Conservation (phyloP, 768 basidiomycete species). For the Pisolithus tinctorius region DNA sequence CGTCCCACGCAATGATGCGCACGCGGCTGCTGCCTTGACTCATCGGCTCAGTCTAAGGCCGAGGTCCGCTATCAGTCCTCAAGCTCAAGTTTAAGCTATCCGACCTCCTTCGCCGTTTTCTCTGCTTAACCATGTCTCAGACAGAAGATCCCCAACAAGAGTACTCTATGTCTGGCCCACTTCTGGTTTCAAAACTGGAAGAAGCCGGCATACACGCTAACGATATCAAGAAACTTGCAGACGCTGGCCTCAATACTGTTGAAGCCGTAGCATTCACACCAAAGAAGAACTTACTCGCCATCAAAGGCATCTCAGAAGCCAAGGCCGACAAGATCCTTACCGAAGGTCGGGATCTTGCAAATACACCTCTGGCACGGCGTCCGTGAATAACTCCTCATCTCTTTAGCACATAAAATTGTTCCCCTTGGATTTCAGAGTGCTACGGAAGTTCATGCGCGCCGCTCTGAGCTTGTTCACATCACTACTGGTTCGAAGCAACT, state of each 20-base stretch:
- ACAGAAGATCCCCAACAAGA: constrained; percentile 45
- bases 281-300: constrained; percentile 82
- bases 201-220: constrained; percentile 85
- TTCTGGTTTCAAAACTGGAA: constrained; percentile 78
- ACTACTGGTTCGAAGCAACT: constrained; percentile 95
- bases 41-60: neutral
- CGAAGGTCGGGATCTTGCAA: constrained; percentile 58
- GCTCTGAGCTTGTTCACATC: constrained; percentile 93
- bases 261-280: constrained; percentile 96
- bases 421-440: constrained; percentile 98
- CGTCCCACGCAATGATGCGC: constrained; percentile 10
- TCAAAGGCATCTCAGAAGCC: constrained; percentile 94
- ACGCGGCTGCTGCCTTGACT: neutral
- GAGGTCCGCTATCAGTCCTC: neutral
- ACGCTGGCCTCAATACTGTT: constrained; percentile 89
- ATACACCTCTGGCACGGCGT: neutral
- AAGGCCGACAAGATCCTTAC: constrained; percentile 95
- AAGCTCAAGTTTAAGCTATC: neutral
- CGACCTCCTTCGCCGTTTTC: neutral
- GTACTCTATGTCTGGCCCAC: constrained; percentile 63
- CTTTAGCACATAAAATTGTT: constrained; percentile 85
- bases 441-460: constrained; percentile 91
- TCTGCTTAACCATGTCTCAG: constrained; percentile 34
- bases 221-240: constrained; percentile 92
- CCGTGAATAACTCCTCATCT: constrained; percentile 6